Base-by-base conservation (phyloP, 345 rosid species). In the Anastatica hierochuntica region DNA sequence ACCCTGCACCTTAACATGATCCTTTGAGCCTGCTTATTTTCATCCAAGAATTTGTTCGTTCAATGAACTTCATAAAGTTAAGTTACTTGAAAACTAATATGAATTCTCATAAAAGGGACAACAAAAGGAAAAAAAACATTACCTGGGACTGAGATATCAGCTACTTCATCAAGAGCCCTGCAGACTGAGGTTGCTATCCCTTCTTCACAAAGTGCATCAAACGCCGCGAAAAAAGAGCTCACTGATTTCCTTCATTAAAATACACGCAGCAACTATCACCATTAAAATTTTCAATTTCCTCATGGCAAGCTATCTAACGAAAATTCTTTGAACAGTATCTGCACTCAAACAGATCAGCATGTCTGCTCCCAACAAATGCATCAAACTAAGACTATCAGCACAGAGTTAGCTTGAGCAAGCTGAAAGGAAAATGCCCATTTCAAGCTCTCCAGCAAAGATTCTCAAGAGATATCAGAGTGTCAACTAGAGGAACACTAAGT, bases 121-220 rank as follows among this genome's bases (percentile, higher is more conserved):
- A 29, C 9, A 8, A 6, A 29, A 1, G 10, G 27, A 39, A 35
- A 8, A 8, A 15, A 29, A 35, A 14, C 45, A 17, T 35, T 72
- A 92, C 98, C 98, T 72, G 94, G 84, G 43, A 84, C 76, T 61
- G 98, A 88, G 67, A 84, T 73, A 74, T 87, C 95, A 24, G 96
- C 85, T 74, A 90, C 77, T 72, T 90, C 95, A 72, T 83, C 79
- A 14, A 92, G 95, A 69, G 94, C 90, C 64, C 70, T 73, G 60
- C 95, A 92, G 10, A 92, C 96, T 61, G 95, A 61, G 40, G 83
- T 81, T 49, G 98, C 86, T 23, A 79, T 83, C 62, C 96, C 98
- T 79, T 92, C 98, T 72, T 92, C 98, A 41, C 88, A 88, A 3
- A 92, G 82, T 4, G 84, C 88, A 76, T 92, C 98, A 72, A 70